Evolutionary conservation across 495 filamentous ascomycete genomes (phyloP), one percentile per base, ranked within the genome.

Genomic region (Amniculicola lignicola): DNA sequence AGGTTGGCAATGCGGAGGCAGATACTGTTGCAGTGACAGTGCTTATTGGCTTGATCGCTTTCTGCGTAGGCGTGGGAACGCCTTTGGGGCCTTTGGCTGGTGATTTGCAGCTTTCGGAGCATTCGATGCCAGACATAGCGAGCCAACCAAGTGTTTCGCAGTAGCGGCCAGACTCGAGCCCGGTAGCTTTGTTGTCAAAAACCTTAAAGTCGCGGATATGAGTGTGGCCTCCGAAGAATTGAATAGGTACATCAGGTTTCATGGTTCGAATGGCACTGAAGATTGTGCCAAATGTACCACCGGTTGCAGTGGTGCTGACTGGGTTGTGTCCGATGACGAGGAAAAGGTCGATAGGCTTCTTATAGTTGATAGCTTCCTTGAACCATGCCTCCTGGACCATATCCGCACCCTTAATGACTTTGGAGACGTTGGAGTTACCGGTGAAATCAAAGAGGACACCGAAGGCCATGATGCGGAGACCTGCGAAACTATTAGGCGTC

Each of bases 371-470:
- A 16, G 88, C 90, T 24, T 85, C 76, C 57, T 90, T 86, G 64
- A 98, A 97, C 93, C 93, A 98, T 2, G 77, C 63, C 63, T 95
- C 82, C 65, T 89, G 79, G 61, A 96, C 80, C 2, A 88, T 85
- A 4, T 88, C 76, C 53, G 84, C 77, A 7, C 94, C 89, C 0
- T 79, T 79, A 59, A 86, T 83, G 4, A 97, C 89, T 12, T 87
- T 71, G 0, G 89, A 95, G 62, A 95, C 96, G 62, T 94, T 89
- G 22, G 82, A 82, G 63, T 94, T 95, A 14, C 84, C 85, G 2
- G 76, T 86, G 62, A 98, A 98, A 70, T 98, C 82, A 69, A 95
- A 98, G 3, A 98, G 72, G 64, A 97, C 96, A 25, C 93, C 93
- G 64, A 98, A 88, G 1, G 90, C 87, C 39, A 90, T 74, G 51